These are phyloP conservation scores for Pseudogymnoascus sp. DNA, from an alignment of 2,329 filamentous ascomycete species.

Conservation along the genomic window DNA sequence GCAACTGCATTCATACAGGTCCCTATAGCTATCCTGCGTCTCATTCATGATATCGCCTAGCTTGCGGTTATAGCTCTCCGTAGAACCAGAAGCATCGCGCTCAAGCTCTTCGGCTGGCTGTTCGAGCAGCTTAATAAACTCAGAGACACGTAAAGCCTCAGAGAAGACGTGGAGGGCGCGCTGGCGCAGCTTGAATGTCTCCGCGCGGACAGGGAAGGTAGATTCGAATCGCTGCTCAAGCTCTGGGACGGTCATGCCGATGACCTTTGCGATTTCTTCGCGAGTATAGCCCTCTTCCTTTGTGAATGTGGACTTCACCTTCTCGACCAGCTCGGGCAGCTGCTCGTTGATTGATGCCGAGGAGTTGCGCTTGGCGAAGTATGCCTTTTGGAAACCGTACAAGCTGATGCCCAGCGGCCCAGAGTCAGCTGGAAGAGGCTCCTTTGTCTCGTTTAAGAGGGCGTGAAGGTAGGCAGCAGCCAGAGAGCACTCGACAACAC, in stretches of 20 bases:
- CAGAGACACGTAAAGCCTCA: conserved; percentile 79
- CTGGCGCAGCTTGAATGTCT: conserved; percentile 80
- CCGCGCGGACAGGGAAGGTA: conserved; percentile 81
- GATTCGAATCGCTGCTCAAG: conserved; percentile 76
- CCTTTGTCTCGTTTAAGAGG: conserved; percentile 49
- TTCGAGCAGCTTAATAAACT: conserved; percentile 75
- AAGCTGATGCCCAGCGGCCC: conserved; percentile 79
- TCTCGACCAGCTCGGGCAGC: conserved; percentile 63
- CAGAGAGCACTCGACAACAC: conserved; percentile 90
- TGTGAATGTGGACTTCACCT: conserved; percentile 65
- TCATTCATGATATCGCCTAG: conserved; percentile 83
- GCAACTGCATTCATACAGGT: conserved; percentile 86
- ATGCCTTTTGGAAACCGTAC: conserved; percentile 78
- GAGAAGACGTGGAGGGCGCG: conserved; percentile 85
- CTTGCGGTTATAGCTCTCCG: conserved; percentile 54
- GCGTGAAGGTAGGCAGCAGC: conserved; percentile 67
- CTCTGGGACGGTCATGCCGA: conserved; percentile 63
- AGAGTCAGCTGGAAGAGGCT: conserved; percentile 65
- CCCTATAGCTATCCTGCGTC: conserved; percentile 81
- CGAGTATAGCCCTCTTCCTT: conserved; percentile 82
- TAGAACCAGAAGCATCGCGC: conserved; percentile 42
- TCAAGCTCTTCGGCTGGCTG: conserved; percentile 35
- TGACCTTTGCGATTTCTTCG: conserved; percentile 69
- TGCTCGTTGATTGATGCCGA: conserved; percentile 52
- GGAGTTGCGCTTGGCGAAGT: conserved; percentile 45